These are phyloP conservation scores for Roridomyces roridus DNA, from an alignment of 768 basidiomycete species.

Conservation along the genomic window DNA sequence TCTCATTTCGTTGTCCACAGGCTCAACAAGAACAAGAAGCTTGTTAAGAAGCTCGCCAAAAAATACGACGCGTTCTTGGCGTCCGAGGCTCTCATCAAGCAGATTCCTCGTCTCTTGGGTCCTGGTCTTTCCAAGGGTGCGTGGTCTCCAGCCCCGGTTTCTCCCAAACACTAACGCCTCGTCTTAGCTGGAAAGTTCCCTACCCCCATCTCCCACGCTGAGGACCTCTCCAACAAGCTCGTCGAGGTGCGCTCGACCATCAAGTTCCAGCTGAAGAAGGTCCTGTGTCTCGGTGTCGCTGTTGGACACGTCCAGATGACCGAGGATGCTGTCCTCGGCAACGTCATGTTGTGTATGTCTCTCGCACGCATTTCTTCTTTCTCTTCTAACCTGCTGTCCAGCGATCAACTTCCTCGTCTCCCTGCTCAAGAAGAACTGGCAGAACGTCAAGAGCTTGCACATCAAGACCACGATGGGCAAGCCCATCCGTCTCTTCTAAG, in stretches of 20 bases:
- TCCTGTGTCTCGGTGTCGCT: conserved; percentile 98
- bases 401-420: conserved; percentile 99
- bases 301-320: conserved; percentile 98
- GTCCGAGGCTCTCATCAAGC: conserved; percentile 98
- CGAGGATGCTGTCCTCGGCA: conserved; percentile 95
- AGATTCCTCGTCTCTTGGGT: conserved; percentile 99
- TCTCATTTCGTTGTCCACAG: conserved; percentile 41
- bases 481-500: conserved; percentile 91
- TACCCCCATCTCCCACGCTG: conserved; percentile 91
- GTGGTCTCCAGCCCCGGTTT: conserved; percentile 24
- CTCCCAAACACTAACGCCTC: not conserved
- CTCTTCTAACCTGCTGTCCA: conserved; percentile 34
- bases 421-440: conserved; percentile 99
- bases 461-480: conserved; percentile 99
- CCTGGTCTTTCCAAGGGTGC: conserved; percentile 99
- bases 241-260: conserved; percentile 97
- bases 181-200: conserved; percentile 94
- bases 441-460: conserved; percentile 98
- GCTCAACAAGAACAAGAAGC: conserved; percentile 99
- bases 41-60: conserved; percentile 99
- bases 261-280: conserved; percentile 99
- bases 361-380: not conserved
- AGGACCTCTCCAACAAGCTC: conserved; percentile 91
- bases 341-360: conserved; percentile 93
- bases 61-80: conserved; percentile 99